Conservation (phyloP, 768 basidiomycete species). For the Agrocybe pediades region DNA sequence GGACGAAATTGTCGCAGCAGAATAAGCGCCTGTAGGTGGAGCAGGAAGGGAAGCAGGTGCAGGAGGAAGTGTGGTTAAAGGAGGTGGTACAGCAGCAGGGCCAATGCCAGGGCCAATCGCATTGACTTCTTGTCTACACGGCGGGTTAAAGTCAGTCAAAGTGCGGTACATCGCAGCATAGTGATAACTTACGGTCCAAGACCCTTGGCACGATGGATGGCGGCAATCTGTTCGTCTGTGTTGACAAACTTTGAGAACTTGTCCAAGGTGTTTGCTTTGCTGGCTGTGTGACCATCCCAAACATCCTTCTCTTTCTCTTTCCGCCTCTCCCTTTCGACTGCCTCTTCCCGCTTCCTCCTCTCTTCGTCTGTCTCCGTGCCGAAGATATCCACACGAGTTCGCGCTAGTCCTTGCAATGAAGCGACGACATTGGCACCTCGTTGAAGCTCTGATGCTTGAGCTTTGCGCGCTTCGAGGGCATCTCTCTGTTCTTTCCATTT, state of each 20-base stretch:
- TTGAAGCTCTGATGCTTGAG: slow-evolving; percentile 84
- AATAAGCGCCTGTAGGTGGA: slow-evolving; percentile 67
- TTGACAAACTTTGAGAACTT: slow-evolving; percentile 93
- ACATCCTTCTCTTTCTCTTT: slow-evolving; percentile 94
- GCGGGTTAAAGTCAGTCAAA: no score
- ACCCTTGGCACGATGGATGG: slow-evolving; percentile 92
- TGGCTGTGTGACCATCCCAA: slow-evolving; percentile 98
- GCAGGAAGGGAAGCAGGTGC: slow-evolving; percentile 75
- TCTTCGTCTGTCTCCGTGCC: slow-evolving; percentile 94
- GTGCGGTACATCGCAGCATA: no score
- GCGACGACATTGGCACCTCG: slow-evolving; percentile 93
- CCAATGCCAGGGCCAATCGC: slow-evolving; percentile 90
- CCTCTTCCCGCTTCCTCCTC: slow-evolving; percentile 82
- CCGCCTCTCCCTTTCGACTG: slow-evolving; percentile 76
- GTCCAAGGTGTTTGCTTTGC: slow-evolving; percentile 89
- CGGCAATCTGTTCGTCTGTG: slow-evolving; percentile 97
- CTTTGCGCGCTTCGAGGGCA: slow-evolving; percentile 84
- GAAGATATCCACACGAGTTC: slow-evolving; percentile 97
- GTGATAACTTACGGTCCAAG: slow-evolving; percentile 70
- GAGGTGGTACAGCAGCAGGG: slow-evolving; percentile 71
- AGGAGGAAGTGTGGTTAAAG: slow-evolving; percentile 66
- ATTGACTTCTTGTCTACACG: slow-evolving; percentile 65
- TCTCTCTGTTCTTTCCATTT: slow-evolving; percentile 98
- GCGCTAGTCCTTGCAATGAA: slow-evolving; percentile 90
- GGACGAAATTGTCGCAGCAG: slow-evolving; percentile 86